Base-by-base conservation (phyloP, 169 alveolate genomes). In the Babesia ovis region DNA sequence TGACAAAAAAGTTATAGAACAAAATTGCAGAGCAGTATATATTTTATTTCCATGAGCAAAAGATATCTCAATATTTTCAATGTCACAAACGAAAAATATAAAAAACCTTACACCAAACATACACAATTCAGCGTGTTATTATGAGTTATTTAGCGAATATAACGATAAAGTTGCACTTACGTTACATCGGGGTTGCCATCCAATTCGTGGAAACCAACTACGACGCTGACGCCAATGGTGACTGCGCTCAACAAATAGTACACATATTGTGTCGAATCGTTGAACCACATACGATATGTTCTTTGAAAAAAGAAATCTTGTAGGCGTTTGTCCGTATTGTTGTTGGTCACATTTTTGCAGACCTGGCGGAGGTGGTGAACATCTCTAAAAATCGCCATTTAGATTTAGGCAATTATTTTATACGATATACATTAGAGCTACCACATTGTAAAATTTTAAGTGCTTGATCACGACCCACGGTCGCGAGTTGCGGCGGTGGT, bases 181-280 rank as follows among this genome's bases (percentile, higher is more conserved):
- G 88, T 62, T 45, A 80, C 83, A 37, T 71, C 83, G 18, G 88
- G 88, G 64, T 80, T 68, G 46, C 88, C 83, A 56, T 58, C 76
- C 37, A 70, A 43, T 25, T 68, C 60, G 56, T 70, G 83, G 35
- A 62, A 57, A 22, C 75, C 67, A 16, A 72, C 77, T 6, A 61
- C 88, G 3, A 80, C 25, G 20, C 77, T 61, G 34, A 70, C 83
- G 34, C 88, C 88, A 18, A 71, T 56, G 18, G 84, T 70, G 22
- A 61, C 70, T 16, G 68, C 77, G 16, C 91, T 75, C 55, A 89
- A 68, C 70, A 80, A 77, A 57, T 85, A 89, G 56, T 89, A 89
- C 54, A 77, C 86, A 80, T 89, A 89, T 48, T 84, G 91, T 41
- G 90, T 89, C 32, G 93, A 85, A 42, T 89, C 93, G 68, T 89